Evolutionary conservation across 306 rosid species (phyloP).

Genomic region (Argentina anserina): DNA sequence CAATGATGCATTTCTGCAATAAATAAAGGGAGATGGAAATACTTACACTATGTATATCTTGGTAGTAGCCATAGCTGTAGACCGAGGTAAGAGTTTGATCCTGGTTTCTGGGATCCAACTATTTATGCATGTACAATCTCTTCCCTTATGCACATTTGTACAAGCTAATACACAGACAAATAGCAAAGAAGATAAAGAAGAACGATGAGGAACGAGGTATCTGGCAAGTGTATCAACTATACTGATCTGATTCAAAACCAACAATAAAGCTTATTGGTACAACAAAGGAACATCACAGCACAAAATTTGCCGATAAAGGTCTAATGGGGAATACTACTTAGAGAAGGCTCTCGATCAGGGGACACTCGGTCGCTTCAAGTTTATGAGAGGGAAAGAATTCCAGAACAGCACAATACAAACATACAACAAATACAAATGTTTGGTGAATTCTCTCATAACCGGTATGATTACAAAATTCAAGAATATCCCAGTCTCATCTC

Average conservation of each 20-base stretch:
- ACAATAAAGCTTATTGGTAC: neutral
- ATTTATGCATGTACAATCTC: conserved; percentile 5
- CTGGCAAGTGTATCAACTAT: neutral
- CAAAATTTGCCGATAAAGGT: neutral
- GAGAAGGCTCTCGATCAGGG: neutral
- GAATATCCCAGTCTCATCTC: neutral
- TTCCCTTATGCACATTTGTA: neutral
- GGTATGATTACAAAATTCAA: neutral
- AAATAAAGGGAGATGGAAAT: conserved; percentile 11
- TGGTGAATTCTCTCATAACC: neutral
- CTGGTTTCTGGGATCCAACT: conserved; percentile 21
- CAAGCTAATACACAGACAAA: neutral
- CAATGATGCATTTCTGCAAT: neutral
- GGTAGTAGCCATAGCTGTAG: conserved; percentile 51
- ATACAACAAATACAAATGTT: neutral
- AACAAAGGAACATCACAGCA: neutral
- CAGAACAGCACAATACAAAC: neutral
- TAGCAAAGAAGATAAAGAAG: neutral
- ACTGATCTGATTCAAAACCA: neutral
- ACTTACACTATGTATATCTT: conserved; percentile 77
- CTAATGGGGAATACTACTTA: neutral
- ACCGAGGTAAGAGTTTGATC: conserved; percentile 22
- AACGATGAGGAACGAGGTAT: neutral
- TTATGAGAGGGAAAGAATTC: neutral
- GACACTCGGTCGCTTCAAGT: neutral